A percentile compares a stretch with the other conserved stretches of the same genome.
Conservation (phyloP, 2,329 filamentous ascomycete genomes). For the Beauveria sp. region DNA sequence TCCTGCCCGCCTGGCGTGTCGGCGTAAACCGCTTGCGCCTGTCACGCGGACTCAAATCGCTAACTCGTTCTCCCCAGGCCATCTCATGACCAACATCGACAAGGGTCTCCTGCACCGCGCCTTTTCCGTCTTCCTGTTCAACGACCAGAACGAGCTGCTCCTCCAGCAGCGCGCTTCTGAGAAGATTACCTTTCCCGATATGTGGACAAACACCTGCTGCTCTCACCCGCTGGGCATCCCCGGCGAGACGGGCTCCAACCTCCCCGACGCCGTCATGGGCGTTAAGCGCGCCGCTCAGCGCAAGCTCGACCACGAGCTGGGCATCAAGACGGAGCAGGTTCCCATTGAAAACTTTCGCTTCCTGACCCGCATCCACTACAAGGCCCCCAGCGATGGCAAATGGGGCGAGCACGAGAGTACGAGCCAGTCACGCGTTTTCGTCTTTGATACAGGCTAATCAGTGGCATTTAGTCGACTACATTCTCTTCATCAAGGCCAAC, state of each 20-base stretch:
- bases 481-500: slow-evolving; percentile 92
- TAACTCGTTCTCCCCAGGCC: slow-evolving; percentile 49
- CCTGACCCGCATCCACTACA: slow-evolving; percentile 95
- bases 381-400: slow-evolving; percentile 90
- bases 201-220: slow-evolving; percentile 99
- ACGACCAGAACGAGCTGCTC: slow-evolving; percentile 83
- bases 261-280: slow-evolving; percentile 72
- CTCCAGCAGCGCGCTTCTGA: slow-evolving; percentile 91
- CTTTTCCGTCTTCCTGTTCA: slow-evolving; percentile 97
- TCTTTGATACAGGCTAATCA: neutral
- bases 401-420: slow-evolving; percentile 98
- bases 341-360: slow-evolving; percentile 88
- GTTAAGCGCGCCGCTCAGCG: slow-evolving; percentile 88
- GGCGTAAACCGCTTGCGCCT: neutral
- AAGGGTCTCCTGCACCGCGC: slow-evolving; percentile 92
- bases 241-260: slow-evolving; percentile 77
- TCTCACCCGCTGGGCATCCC: slow-evolving; percentile 91
- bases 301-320: slow-evolving; percentile 90
- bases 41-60: neutral
- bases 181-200: slow-evolving; percentile 98
- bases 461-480: slow-evolving; percentile 72
- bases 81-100: slow-evolving; percentile 98
- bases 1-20: neutral
- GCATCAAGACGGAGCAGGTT: slow-evolving; percentile 82
- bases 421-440: slow-evolving; percentile 24